Base-by-base conservation (phyloP, 2,329 filamentous ascomycete genomes). In the Penicillium hesseltinei region DNA sequence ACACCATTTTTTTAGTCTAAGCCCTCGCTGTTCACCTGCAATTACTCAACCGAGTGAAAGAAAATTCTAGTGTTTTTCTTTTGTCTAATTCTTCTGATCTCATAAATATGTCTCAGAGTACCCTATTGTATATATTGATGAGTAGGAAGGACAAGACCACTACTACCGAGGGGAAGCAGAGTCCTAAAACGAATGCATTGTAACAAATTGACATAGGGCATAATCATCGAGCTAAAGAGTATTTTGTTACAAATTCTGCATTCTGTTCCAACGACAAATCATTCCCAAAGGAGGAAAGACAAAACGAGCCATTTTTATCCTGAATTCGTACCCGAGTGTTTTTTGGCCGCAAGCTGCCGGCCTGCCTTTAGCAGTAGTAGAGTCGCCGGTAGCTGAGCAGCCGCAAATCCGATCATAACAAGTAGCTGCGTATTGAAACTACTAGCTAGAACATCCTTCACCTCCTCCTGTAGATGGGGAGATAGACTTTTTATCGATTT, bases 331-430 rank as follows among this genome's bases (percentile, higher is more conserved):
- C 42, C 17, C 3, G 42, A 36, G 3, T 42, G 33, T 36, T 15
- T 44, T 7, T 27, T 47, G 5, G 59, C 65, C 15, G 60, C 57
- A 38, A 67, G 52, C 43, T 66, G 65, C 10, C 53, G 52, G 23
- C 62, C 62, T 25, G 42, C 33, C 36, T 58, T 66, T 17, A 67
- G 42, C 3, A 68, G 40, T n/a, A 68, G 58, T 15, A 67, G 43
- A 15, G 54, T 40, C 44, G 65, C 64, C 3, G 57, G 59, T 42
- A 67, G 43, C 21, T 67, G 65, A 44, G 59, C 65, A 25, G 60
- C 65, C 10, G 66, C 62, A 35, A 69, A 68, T 21, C 64, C 66
- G 39, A 67, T 62, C 66, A 69, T 67, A 25, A 67, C 62, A 25
- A 50, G 45, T 33, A 68, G 29, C 36, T 69, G 66, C 4, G 59